Base-by-base conservation (phyloP, 345 rosid species). In the Dimocarpus longan region DNA sequence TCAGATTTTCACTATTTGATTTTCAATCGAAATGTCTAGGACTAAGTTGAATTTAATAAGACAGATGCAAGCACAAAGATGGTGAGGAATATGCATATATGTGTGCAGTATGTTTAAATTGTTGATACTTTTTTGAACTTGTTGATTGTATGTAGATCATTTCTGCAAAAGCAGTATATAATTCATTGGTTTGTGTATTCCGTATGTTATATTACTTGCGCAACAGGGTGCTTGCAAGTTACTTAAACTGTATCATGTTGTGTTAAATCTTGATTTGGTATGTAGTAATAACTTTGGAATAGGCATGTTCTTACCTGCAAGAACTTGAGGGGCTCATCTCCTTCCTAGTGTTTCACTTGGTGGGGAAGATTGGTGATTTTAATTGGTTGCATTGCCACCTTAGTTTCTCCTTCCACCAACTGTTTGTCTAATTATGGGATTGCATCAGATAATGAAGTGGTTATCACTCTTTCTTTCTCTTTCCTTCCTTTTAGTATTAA, bases 211-310 rank as follows among this genome's bases (percentile, higher is more conserved):
- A 8, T 39, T 18, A 66, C 10, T 16, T n/a, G 2, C 26, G 8
- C n/a, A 54, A 24, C 71, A 11, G 22, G 32, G 52, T 68, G 52
- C 59, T 54, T 68, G 13, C 32, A 24, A 46, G 40, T 15, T 46
- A 24, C 18, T 5, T 43, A 26, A 19, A 18, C 28, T 22, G 32
- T 13, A 22, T 70, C 73, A 13, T 46, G 42, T 22, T 22, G 59
- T 70, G 18, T 70, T 12, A 21, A 46, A 70, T 70, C 73, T 70
- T 48, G 73, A 68, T 13, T n/a, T 54, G 32, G 40, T 26, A 22
- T 46, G 5, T 24, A 10, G 19, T 37, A 18, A 24, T 37, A 18
- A 24, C 39, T 54, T 48, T 70, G 2, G 28, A 68, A 12, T 54
- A 43, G 57, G 39, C 39, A 24, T 46, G 8, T 46, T 48, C 12